These are phyloP conservation scores for Macrocybe gigantea DNA, from an alignment of 768 basidiomycete genomes.

Conservation along the genomic window DNA sequence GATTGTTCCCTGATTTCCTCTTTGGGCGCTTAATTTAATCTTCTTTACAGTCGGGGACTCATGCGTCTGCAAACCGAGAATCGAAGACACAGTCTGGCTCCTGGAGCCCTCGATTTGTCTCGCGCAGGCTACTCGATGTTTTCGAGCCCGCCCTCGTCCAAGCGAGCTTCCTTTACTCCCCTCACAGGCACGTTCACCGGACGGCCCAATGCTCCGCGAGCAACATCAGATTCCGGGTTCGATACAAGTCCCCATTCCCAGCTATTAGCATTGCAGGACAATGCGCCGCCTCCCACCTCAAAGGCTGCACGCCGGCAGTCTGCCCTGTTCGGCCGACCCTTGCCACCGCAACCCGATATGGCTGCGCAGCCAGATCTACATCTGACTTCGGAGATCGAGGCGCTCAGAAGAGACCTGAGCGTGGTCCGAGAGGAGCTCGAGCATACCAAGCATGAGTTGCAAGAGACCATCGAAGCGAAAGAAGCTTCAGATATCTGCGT, in stretches of 20 bases:
- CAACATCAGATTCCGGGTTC: slow-evolving; percentile 73
- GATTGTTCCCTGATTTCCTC: slow-evolving; percentile 13
- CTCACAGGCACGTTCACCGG: slow-evolving; percentile 49
- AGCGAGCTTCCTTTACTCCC: slow-evolving; percentile 73
- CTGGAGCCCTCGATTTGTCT: slow-evolving; percentile 48
- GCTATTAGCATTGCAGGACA: slow-evolving; percentile 28
- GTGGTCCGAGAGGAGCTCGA: slow-evolving; percentile 55
- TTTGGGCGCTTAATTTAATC: slow-evolving; percentile 7
- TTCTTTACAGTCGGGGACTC: slow-evolving; percentile 57
- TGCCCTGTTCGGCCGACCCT: slow-evolving; percentile 45
- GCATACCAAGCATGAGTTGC: slow-evolving; percentile 58
- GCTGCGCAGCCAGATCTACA: slow-evolving; percentile 17
- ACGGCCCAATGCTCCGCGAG: slow-evolving; percentile 29
- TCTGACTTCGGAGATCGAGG: slow-evolving; percentile 42
- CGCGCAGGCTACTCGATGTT: slow-evolving; percentile 35
- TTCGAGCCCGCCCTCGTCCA: slow-evolving; percentile 46
- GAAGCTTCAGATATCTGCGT: slow-evolving; percentile 86
- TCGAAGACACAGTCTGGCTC: slow-evolving; percentile 50
- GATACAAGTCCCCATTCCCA: slow-evolving; percentile 38
- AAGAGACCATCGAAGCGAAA: slow-evolving; percentile 75
- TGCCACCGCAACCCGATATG: slow-evolving; percentile 34
- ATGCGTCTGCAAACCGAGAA: slow-evolving; percentile 84
- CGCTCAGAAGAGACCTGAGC: slow-evolving; percentile 54
- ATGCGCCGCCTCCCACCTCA: slow-evolving; percentile 14
- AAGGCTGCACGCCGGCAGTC: slow-evolving; percentile 37